phyloP scores from a whole-genome alignment of 148 eudicot genomes.

The Suaeda aralocaspica region DNA sequence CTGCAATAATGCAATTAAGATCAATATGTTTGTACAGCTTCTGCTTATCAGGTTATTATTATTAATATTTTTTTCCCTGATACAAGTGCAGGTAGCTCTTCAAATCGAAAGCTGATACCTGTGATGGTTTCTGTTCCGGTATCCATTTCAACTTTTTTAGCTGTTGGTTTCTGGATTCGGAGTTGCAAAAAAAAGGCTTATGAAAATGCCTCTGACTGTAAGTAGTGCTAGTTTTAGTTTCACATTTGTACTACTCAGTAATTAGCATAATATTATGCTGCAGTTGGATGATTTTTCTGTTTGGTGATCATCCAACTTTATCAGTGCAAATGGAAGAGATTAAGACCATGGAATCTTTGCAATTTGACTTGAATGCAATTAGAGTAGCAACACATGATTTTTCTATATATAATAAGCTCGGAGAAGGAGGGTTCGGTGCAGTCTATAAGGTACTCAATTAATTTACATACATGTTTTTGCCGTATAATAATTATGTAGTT shows the following conservation, averaged over 20 bases:
- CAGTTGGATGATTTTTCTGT: background rate
- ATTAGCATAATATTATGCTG: too few species aligned
- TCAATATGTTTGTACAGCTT: too few species aligned
- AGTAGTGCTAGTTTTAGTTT: background rate
- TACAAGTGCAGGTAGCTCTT: background rate
- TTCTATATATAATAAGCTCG: constrained; percentile 27
- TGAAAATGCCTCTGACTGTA: background rate
- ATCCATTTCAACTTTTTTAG: background rate
- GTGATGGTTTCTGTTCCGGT: background rate
- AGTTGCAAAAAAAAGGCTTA: background rate
- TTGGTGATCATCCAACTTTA: background rate
- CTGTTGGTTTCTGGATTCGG: background rate
- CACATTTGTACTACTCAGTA: background rate
- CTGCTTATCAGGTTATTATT: too few species aligned
- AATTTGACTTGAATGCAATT: constrained; percentile 24
- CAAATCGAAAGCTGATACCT: background rate
- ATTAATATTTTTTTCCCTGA: too few species aligned
- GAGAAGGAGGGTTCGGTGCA: constrained; percentile 37
- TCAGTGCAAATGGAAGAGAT: constrained; percentile 17
- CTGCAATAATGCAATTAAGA: too few species aligned
- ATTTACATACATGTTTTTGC: too few species aligned
- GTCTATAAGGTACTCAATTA: constrained; percentile 27
- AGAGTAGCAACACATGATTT: constrained; percentile 25
- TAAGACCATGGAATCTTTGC: constrained; percentile 24
- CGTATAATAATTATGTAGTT: too few species aligned